A percentile compares a stretch with the other conserved stretches of the same genome.
phyloP scores from a whole-genome alignment of 176 grass and related monocot genomes.

The Carex cristatella region DNA sequence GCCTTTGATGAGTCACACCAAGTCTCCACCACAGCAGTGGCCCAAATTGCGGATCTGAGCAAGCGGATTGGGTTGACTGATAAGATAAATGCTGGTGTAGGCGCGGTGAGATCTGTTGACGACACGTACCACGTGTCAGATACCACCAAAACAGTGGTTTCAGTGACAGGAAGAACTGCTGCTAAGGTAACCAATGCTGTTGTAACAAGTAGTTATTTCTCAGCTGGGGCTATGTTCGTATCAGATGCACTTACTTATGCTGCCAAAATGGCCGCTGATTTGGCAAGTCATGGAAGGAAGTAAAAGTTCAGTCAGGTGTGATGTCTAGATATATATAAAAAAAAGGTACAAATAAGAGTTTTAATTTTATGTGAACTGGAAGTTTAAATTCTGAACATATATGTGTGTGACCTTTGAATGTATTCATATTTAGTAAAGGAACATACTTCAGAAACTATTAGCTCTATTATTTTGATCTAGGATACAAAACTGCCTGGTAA shows the following conservation, averaged over 20 bases:
- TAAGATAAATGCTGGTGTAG: constrained; percentile 61
- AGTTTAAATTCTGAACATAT: background rate
- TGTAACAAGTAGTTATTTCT: constrained; percentile 90
- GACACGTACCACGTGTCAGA: constrained; percentile 54
- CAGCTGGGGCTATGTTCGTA: constrained; percentile 69
- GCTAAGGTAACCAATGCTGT: constrained; percentile 45
- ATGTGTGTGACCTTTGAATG: background rate
- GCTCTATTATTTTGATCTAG: background rate
- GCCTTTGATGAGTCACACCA: constrained; percentile 76
- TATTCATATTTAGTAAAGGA: background rate
- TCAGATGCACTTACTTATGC: constrained; percentile 70
- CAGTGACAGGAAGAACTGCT: constrained; percentile 57
- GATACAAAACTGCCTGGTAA: background rate
- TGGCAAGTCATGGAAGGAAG: constrained; percentile 63
- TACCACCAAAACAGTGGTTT: constrained; percentile 64
- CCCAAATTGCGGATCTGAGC: constrained; percentile 69
- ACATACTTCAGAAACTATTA: background rate
- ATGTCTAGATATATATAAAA: background rate
- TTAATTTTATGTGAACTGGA: background rate
- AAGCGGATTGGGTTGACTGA: constrained; percentile 76
- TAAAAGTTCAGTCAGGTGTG: constrained; percentile 24
- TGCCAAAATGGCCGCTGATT: constrained; percentile 58
- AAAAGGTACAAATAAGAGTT: background rate
- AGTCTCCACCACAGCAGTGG: constrained; percentile 55
- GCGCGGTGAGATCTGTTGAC: constrained; percentile 61